These are phyloP conservation scores for Paramecium biaurelia DNA, from an alignment of 73 alveolate species.

Conservation along the genomic window DNA sequence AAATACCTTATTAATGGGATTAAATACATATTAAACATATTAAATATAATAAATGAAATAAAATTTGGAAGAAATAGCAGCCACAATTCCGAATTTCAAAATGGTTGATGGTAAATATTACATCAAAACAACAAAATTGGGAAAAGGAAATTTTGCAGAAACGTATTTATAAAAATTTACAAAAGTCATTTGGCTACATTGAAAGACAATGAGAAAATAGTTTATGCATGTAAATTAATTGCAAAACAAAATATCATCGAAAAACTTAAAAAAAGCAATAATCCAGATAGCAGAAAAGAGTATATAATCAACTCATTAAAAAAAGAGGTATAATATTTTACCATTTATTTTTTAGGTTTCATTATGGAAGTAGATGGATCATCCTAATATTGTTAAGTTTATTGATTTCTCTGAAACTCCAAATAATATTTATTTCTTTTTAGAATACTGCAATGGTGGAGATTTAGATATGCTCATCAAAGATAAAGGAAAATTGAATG, in stretches of 20 bases:
- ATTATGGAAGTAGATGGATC: constrained; percentile 64
- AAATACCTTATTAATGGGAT: background rate
- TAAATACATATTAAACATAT: background rate
- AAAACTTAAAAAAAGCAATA: constrained; percentile 24
- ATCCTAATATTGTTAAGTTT: constrained; percentile 63
- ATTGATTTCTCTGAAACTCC: constrained; percentile 68
- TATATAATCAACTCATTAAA: constrained; percentile 55
- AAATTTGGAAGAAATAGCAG: constrained; percentile 43
- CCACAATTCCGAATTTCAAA: constrained; percentile 48
- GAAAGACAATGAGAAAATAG: constrained; percentile 51
- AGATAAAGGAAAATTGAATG: constrained; percentile 54
- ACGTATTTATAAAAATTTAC: background rate
- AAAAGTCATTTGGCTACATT: constrained; percentile 56
- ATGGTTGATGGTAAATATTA: constrained; percentile 59
- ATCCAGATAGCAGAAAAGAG: constrained; percentile 62
- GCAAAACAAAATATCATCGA: constrained; percentile 62
- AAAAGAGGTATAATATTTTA: constrained; percentile 38
- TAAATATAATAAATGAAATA: constrained; percentile 17
- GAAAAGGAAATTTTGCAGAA: constrained; percentile 65
- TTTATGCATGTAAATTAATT: constrained; percentile 60
- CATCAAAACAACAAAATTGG: constrained; percentile 56
- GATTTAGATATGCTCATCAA: constrained; percentile 49
- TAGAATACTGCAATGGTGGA: constrained; percentile 68
- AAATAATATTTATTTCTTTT: constrained; percentile 59
- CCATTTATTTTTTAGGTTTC: constrained; percentile 3